Base-by-base conservation (phyloP, 78 protist genomes). In the Dictyostelium citrinum region DNA sequence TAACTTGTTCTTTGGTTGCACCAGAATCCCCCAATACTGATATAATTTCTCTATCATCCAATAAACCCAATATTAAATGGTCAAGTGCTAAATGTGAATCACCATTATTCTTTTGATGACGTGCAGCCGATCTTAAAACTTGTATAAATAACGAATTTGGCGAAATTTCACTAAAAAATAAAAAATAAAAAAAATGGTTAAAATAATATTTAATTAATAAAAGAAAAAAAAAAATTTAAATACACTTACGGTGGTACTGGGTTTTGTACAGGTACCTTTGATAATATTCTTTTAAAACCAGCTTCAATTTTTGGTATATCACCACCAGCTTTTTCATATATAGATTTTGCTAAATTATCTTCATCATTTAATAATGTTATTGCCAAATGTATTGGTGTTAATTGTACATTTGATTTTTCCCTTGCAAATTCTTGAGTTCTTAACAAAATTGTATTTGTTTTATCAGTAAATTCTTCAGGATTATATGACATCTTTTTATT, bases 381-480 rank as follows among this genome's bases (percentile, higher is more conserved):
- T 2, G 93, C 93, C 22, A 95, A n/a, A 84, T 95, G 97, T 29
- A 60, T 67, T 22, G 97, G 97, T 31, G 86, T 24, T 10, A 95
- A 29, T 41, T 81, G 88, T 7, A 90, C 43, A 68, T 90, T 67
- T 27, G 46, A 35, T 29, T 90, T 75, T 27, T 86, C 90, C 46
- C 72, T 51, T 41, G 97, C 97, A 0, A 90, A 46, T 16, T 91
- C 95, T 76, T 81, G 95, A 22, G 81, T 51, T 17, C 64, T 81
- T 17, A 91, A n/a, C 20, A 91, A 35, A 29, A 91, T 80, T 41
- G 83, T 67, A 43, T 81, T 82, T 9, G 95, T 91, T 37, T 91
- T 91, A n/a, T 91, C 91, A n/a, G 95, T 91, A 70, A 81, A 91
- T 74, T 72, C 86, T 58, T 91, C 95, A 79, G 93, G 93, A 78